Percentiles rank a stretch among this genome's conserved stretches.
Evolutionary conservation across 2,329 filamentous ascomycete genomes (phyloP).

Genomic region (Scopulariopsis brevicaulis): DNA sequence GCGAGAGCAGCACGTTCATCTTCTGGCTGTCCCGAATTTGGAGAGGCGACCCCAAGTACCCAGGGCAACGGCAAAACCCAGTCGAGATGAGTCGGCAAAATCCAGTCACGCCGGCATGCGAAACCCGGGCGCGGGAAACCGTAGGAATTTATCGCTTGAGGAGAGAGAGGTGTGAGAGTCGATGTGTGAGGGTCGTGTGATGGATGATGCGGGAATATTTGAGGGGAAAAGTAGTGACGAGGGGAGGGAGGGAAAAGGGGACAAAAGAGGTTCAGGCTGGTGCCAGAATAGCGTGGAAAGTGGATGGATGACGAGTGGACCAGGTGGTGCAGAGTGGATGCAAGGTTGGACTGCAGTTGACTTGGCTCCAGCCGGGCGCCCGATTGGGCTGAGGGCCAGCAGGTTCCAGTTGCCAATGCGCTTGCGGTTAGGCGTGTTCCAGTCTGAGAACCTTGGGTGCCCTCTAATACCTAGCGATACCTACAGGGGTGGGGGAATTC

Average conservation of each 20-base stretch:
- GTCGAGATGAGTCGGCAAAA: not conserved
- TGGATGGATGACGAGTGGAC: not conserved
- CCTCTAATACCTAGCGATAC: not conserved
- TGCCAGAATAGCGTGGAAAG: not conserved
- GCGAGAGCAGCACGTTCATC: constrained; percentile 53
- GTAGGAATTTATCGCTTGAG: not conserved
- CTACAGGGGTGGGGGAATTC: not conserved
- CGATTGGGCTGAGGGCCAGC: not conserved
- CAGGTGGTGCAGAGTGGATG: not conserved
- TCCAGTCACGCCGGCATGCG: not conserved
- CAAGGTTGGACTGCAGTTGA: not conserved
- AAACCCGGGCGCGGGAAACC: not conserved
- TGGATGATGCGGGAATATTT: not conserved
- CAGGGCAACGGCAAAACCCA: not conserved
- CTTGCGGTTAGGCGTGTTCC: not conserved
- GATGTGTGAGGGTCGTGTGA: not conserved
- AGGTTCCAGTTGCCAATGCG: not conserved
- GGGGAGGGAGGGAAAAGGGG: not conserved
- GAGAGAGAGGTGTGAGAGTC: not conserved
- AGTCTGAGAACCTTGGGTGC: not conserved
- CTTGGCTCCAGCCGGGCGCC: not conserved
- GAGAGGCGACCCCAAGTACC: constrained; percentile 1
- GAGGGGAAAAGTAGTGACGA: not conserved
- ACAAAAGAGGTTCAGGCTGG: not conserved
- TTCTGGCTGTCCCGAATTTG: constrained; percentile 1